Base-by-base conservation (phyloP, 495 filamentous ascomycete species). In the Neurospora pannonica region DNA sequence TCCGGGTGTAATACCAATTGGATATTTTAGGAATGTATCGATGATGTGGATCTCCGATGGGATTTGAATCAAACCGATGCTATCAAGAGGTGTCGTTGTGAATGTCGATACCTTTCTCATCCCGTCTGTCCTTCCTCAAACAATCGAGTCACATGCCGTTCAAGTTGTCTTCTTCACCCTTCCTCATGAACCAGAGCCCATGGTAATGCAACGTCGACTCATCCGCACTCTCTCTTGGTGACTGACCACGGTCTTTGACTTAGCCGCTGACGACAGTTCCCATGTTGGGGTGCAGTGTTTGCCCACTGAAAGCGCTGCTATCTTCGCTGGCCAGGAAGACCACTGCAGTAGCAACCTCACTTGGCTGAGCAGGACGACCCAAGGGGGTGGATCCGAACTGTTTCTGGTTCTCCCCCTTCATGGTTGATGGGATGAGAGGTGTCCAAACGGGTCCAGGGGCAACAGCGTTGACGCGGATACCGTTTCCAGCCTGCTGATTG, bases 391-490 rank as follows among this genome's bases (percentile, higher is more conserved):
- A 90, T 67, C 54, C 54, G 82, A 96, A 95, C 71, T 90, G 84
- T 80, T 94, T 88, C 84, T 92, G 87, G 0, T 90, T 91, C 46
- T 88, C 81, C 2, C 90, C 86, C 48, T 80, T 87, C 93, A 96
- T 96, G 0, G 93, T 96, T 1, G 91, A 82, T 5, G 92, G 91
- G 71, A 95, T 93, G 42, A 95, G 84, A 1, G 94, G 94, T 0
- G 93, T 95, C 93, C 93, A 96, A 37, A 97, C 82, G 0, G 92
- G 93, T 0, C 94, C 94, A 0, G 94, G 93, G 34, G 92, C 93
- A 3, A 97, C 87, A 21, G 89, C 89, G 76, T 96, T 97, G 73
- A 95, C 92, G 5, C 93, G 88, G 79, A 96, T 94, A 7, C 93
- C 94, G 67, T 90, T 89, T 71, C 79, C 77, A 10, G 93, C 78